Base-by-base conservation (phyloP, 108 stramenopile species). In the Fragilaria crotonensis region DNA sequence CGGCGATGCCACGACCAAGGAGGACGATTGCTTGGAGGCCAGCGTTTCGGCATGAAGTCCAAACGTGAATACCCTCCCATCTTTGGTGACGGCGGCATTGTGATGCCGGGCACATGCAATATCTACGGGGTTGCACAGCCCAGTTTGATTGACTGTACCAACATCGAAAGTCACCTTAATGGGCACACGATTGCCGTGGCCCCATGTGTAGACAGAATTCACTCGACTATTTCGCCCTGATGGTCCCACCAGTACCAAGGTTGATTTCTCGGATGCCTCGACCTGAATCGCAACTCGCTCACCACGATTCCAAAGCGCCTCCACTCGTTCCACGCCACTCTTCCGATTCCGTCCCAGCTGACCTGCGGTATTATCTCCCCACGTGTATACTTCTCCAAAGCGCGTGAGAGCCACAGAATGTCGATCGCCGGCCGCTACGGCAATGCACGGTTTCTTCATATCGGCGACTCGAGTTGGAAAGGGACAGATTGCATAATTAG, bases 61-160 rank as follows among this genome's bases (percentile, higher is more conserved):
- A 95, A 95, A 98, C 0, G 94, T 94, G 59, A 86, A 98, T 1
- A 95, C 90, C 30, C 77, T 33, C 1, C 97, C 97, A 56, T 93
- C 88, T 3, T 64, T 66, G 0, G 94, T 94, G 5, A 88, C 70
- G 5, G 85, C 97, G 0, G 80, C 90, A 64, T 85, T 95, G 70
- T 95, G 90, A 54, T 74, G 80, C 30, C 71, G 76, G 0, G 83
- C 86, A 59, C 79, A 83, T 0, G 90, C 79, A 67, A 92, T 92
- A 19, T 75, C 67, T 27, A 76, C 72, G 30, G 90, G 90, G 64
- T 88, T 82, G 20, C 25, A 26, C 52, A 27, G 36, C 4, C 4
- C 25, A 23, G 0, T 28, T 25, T 32, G 18, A 29, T 65, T 60
- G 31, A 3, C 25, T 41, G 52, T 32, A 9, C 22, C 29, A 17